These are phyloP conservation scores for Rhizopus arrhizus DNA, from an alignment of 371 early-diverging fungal genomes.

Conservation along the genomic window DNA sequence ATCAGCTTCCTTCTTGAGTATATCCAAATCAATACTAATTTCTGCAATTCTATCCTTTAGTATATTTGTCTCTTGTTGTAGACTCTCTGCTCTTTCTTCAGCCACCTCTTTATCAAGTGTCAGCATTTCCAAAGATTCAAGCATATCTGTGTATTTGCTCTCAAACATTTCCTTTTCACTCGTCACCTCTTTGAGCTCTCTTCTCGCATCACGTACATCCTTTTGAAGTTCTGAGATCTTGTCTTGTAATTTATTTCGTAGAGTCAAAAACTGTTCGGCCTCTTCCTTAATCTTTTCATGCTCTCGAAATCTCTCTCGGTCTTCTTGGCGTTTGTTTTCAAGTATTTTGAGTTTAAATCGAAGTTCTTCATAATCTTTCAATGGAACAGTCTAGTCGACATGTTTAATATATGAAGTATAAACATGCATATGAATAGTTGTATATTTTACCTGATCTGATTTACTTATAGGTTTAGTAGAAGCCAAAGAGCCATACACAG, in stretches of 20 bases:
- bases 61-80: conserved; percentile 71
- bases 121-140: conserved; percentile 82
- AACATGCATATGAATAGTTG: no score
- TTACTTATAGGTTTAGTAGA: conserved; percentile 38
- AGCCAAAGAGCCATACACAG: conserved; percentile 42
- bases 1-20: conserved; percentile 66
- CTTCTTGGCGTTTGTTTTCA: conserved; percentile 82
- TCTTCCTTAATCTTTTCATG: conserved; percentile 78
- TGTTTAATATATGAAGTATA: no score
- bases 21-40: conserved; percentile 69
- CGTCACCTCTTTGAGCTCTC: conserved; percentile 58
- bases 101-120: conserved; percentile 91
- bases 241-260: conserved; percentile 72
- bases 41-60: conserved; percentile 86
- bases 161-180: conserved; percentile 69
- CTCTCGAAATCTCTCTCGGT: conserved; percentile 73
- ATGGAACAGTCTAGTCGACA: conserved; percentile 44
- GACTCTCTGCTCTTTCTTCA: conserved; percentile 80
- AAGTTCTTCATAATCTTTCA: conserved; percentile 82
- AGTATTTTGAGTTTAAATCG: conserved; percentile 78
- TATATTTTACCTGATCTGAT: conserved; percentile 33
- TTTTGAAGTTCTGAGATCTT: conserved; percentile 73
- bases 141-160: conserved; percentile 67
- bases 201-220: conserved; percentile 69
- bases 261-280: conserved; percentile 69